Base-by-base conservation (phyloP, 805 yeast genomes). In the Schwanniomyces occidentalis region DNA sequence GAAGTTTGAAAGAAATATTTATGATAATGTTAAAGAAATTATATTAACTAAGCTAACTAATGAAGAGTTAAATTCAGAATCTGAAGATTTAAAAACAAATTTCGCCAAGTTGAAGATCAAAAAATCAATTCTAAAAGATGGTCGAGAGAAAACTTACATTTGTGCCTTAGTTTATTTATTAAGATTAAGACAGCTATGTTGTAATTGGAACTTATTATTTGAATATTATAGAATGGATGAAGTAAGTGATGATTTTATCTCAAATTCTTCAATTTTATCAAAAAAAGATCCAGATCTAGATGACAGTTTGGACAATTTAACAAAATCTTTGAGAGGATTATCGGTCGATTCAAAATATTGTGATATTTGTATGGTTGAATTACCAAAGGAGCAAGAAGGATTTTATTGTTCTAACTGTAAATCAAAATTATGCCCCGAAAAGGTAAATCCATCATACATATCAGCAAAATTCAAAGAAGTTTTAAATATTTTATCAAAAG, bases 101-200 rank as follows among this genome's bases (percentile, higher is more conserved):
- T 8, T 8, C 10, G 10, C 23, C 6, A 27, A 27, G 16, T 9
- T 15, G n/a, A 27, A 15, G 4, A 14, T 14, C 5, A 28, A 18
- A n/a, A 21, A 4, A 5, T 14, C 26, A 8, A 14, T 14, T 8
- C 15, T 21, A 23, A n/a, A n/a, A 16, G 2, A 12, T 10, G 19
- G 15, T 6, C n/a, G 17, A 6, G 14, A 9, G 7, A 28, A 18
- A 10, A n/a, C 25, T 22, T 58, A 57, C 28, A 40, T 58, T 35
- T 27, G 35, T 28, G 60, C 57, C 0, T 45, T 62, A 30, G 54
- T 52, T 2, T 45, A 50, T 24, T 45, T 66, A 3, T 45, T 67
- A 30, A 43, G 71, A 35, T 45, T 67, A 16, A 51, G 72, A 20
- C 72, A 67, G 34, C 39, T 51, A 2, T 61, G 69, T 32, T 62